Conservation (phyloP, 2,329 filamentous ascomycete species). For the Helotiales sp. region DNA sequence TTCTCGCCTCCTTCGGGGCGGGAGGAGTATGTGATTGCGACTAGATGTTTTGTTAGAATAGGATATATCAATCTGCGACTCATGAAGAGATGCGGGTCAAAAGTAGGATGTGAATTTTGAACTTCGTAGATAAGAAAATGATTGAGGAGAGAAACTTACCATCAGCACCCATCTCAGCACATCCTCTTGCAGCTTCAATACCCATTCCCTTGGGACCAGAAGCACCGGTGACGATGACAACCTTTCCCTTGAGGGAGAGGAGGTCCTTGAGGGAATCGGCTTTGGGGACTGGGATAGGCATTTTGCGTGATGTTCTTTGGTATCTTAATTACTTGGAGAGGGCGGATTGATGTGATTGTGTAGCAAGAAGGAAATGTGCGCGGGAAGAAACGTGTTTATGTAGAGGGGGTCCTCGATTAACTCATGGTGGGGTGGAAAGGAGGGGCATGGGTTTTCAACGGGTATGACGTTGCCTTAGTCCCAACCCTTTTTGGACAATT, state of each 20-base stretch:
- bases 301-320: constrained; percentile 36
- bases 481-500: neutral
- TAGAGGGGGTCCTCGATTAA: constrained; percentile 17
- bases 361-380: neutral
- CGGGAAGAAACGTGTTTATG: neutral
- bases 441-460: neutral
- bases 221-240: constrained; percentile 63
- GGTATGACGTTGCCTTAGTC: constrained; percentile 6
- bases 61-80: too few species aligned
- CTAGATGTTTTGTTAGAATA: too few species aligned
- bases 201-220: constrained; percentile 67
- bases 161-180: constrained; percentile 60
- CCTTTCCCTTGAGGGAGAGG: constrained; percentile 62
- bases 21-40: constrained; percentile 52
- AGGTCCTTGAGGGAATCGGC: constrained; percentile 57
- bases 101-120: too few species aligned
- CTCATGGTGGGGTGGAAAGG: constrained; percentile 21
- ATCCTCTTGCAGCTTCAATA: constrained; percentile 65
- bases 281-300: constrained; percentile 59
- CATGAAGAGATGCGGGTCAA: too few species aligned
- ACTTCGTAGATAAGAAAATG: too few species aligned
- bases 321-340: neutral
- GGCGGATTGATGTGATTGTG: neutral
- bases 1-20: constrained; percentile 61
- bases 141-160: too few species aligned